Evolutionary conservation across 208 protist species (phyloP).

Genomic region (Acanthamoeba triangularis): DNA sequence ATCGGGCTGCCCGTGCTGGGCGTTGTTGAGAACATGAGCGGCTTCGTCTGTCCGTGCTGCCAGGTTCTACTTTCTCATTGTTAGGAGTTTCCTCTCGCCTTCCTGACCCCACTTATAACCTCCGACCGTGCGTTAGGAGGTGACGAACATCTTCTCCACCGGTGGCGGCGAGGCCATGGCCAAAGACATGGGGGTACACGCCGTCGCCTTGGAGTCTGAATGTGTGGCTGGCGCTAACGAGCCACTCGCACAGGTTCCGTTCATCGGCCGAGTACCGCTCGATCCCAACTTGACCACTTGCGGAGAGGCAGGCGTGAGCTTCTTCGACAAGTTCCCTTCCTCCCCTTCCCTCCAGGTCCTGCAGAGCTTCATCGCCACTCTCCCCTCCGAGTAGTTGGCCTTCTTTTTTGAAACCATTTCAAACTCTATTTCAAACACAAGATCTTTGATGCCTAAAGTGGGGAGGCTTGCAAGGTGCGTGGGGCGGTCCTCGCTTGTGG

Average conservation of each 20-base stretch:
- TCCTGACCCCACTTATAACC: no score
- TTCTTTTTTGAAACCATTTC: no score
- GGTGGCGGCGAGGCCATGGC: conserved; percentile 66
- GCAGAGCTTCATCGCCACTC: neutral
- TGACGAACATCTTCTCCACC: neutral
- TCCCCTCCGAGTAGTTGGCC: neutral
- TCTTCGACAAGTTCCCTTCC: neutral
- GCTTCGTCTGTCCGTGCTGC: conserved; percentile 81
- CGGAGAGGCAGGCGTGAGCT: conserved; percentile 81
- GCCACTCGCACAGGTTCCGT: conserved; percentile 49
- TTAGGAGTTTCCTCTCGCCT: no score
- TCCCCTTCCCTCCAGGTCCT: neutral
- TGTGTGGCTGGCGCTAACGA: neutral
- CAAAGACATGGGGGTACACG: neutral
- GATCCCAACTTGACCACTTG: conserved; percentile 87
- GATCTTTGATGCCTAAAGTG: neutral
- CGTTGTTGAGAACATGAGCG: conserved; percentile 82
- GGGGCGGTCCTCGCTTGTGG: neutral
- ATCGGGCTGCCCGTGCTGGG: conserved; percentile 73
- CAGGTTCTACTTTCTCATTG: no score
- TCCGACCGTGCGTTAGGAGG: neutral
- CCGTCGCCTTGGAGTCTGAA: neutral
- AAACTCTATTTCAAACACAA: no score
- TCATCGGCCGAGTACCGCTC: conserved; percentile 90
- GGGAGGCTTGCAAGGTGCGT: no score